A percentile compares a stretch with the other conserved stretches of the same genome.
Evolutionary conservation across 305 asterid genomes (phyloP).

Genomic region (Ajuga reptans): DNA sequence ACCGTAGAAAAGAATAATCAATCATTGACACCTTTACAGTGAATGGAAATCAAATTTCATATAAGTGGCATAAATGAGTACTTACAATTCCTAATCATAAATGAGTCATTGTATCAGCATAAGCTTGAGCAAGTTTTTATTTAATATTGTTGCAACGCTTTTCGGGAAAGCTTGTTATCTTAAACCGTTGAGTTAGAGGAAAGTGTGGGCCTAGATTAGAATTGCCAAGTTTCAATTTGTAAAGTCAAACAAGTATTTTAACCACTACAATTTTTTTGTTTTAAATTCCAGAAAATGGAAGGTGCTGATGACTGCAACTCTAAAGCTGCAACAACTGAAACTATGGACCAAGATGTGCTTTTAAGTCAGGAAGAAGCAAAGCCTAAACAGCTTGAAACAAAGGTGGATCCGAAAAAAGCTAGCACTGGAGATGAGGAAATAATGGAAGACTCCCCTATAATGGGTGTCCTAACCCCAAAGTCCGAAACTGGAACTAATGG

Average conservation of each 20-base stretch:
- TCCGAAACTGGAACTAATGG: constrained; percentile 41
- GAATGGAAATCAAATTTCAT: neutral
- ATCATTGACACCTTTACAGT: neutral
- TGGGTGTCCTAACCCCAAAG: constrained; percentile 62
- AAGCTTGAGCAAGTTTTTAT: neutral
- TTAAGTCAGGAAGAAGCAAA: constrained; percentile 33
- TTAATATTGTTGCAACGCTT: neutral
- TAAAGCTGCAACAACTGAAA: constrained; percentile 26
- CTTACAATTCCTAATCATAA: neutral
- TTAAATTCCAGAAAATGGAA: constrained; percentile 50
- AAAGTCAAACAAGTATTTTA: neutral
- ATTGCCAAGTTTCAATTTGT: neutral
- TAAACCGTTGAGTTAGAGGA: constrained; percentile 7
- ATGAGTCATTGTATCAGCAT: neutral
- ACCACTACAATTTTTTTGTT: constrained; percentile 23
- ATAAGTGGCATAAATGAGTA: neutral
- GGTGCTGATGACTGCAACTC: constrained; percentile 35
- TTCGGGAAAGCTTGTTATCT: constrained; percentile 12
- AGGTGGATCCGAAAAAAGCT: constrained; percentile 29
- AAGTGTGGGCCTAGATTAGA: neutral
- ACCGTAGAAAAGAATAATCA: neutral
- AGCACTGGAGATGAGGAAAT: constrained; percentile 40
- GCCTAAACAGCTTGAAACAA: constrained; percentile 38
- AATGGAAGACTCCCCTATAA: constrained; percentile 81
- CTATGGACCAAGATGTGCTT: constrained; percentile 22